Evolutionary conservation across 1,284 basidiomycete species (phyloP).

Genomic region (Fomes fomentarius): DNA sequence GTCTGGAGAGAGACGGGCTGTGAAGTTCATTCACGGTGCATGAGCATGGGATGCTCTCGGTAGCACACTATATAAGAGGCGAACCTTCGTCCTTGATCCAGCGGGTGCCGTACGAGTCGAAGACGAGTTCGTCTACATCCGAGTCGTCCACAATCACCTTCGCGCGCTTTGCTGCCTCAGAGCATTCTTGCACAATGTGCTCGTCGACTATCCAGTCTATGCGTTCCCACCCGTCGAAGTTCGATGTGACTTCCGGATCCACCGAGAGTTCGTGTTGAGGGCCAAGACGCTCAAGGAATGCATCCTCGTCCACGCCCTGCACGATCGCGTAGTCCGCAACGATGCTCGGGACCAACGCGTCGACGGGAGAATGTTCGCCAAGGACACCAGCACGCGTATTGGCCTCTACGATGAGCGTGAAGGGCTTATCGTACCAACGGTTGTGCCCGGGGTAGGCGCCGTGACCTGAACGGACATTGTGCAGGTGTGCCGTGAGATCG

Average conservation of each 20-base stretch:
- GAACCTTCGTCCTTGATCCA: conserved; percentile 77
- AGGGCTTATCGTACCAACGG: conserved; percentile 93
- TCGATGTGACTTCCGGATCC: too few species aligned
- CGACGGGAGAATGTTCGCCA: conserved; percentile 93
- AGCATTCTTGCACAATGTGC: conserved; percentile 60
- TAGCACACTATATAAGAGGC: conserved; percentile 28
- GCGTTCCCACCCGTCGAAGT: conserved; percentile 55
- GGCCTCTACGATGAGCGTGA: conserved; percentile 84
- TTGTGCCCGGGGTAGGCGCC: conserved; percentile 66
- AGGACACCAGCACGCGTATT: conserved; percentile 86
- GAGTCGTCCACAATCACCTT: conserved; percentile 73
- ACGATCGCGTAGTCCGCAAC: conserved; percentile 86
- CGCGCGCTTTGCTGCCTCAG: conserved; percentile 62
- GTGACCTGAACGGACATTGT: conserved; percentile 72
- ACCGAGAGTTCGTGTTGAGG: neutral
- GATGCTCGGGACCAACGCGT: conserved; percentile 91
- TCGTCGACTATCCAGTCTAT: conserved; percentile 82
- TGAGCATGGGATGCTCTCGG: too few species aligned
- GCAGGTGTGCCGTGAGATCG: conserved; percentile 79
- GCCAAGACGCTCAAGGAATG: conserved; percentile 29
- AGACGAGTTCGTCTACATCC: conserved; percentile 87
- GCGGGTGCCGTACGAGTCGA: conserved; percentile 83
- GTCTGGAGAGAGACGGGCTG: conserved; percentile 83
- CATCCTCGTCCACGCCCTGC: conserved; percentile 57
- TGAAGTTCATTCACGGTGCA: too few species aligned